These are phyloP conservation scores for Starmerella tilneyi DNA, from an alignment of 805 yeast species.

Conservation along the genomic window DNA sequence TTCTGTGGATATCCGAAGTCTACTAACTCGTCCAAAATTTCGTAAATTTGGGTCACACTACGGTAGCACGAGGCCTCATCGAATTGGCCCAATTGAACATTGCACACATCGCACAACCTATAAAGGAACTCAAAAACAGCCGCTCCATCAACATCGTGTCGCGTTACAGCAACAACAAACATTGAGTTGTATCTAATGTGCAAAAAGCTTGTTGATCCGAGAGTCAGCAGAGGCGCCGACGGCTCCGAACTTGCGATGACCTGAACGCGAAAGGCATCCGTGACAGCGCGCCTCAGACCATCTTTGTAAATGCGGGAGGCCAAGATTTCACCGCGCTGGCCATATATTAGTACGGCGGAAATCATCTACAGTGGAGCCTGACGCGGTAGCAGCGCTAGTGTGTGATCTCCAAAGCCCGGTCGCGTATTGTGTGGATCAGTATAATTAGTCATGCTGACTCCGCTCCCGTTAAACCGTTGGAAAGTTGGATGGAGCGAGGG, in stretches of 20 bases:
- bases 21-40: conserved; percentile 61
- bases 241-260: conserved; percentile 60
- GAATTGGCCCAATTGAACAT: conserved; percentile 35
- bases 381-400: too few relatives aligned
- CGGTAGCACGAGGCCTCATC: conserved; percentile 47
- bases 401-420: too few relatives aligned
- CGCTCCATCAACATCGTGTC: conserved; percentile 80
- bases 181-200: conserved; percentile 53
- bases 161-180: conserved; percentile 81
- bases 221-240: conserved; percentile 60
- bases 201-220: conserved; percentile 86
- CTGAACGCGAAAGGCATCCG: conserved; percentile 87
- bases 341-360: conserved; percentile 69
- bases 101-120: conserved; percentile 47
- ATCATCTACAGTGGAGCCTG: too few relatives aligned
- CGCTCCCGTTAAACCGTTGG: background rate
- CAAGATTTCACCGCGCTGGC: conserved; percentile 71
- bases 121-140: conserved; percentile 68
- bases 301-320: conserved; percentile 64
- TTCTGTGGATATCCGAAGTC: conserved; percentile 71
- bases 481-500: background rate
- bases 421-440: background rate
- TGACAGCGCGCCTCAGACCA: conserved; percentile 63
- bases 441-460: background rate
- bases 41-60: conserved; percentile 62